Evolutionary conservation across 495 filamentous ascomycete genomes (phyloP).

Genomic region (Aspergillus olivimuriae): DNA sequence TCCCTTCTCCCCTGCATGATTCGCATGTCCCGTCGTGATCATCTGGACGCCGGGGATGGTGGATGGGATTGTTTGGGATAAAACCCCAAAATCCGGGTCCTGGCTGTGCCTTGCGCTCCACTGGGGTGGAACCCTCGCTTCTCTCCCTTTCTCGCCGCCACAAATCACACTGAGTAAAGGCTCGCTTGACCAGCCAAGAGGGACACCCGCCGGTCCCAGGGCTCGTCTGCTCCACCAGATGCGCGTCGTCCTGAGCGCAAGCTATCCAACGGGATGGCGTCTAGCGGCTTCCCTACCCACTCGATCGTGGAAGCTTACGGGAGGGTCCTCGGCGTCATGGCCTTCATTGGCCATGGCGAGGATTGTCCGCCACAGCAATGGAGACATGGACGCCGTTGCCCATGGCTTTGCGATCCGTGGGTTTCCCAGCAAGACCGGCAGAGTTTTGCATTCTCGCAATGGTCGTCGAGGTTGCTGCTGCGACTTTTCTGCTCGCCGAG

Average conservation of each 20-base stretch:
- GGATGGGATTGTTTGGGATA: too few species aligned
- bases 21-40: too few species aligned
- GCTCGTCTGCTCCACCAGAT: neutral
- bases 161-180: neutral
- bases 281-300: neutral
- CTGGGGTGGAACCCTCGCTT: neutral
- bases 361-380: neutral
- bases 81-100: neutral
- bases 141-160: neutral
- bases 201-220: neutral
- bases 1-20: too few species aligned
- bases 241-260: neutral
- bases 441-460: neutral
- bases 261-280: neutral
- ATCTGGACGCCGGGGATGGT: too few species aligned
- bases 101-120: neutral
- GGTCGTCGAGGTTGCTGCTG: neutral
- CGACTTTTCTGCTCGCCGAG: neutral
- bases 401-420: neutral
- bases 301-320: neutral
- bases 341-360: too few species aligned
- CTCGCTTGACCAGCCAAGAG: neutral
- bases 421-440: neutral
- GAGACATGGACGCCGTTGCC: neutral
- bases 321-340: too few species aligned